phyloP scores from a whole-genome alignment of 768 basidiomycete species.

The Lactifluus piperatus region DNA sequence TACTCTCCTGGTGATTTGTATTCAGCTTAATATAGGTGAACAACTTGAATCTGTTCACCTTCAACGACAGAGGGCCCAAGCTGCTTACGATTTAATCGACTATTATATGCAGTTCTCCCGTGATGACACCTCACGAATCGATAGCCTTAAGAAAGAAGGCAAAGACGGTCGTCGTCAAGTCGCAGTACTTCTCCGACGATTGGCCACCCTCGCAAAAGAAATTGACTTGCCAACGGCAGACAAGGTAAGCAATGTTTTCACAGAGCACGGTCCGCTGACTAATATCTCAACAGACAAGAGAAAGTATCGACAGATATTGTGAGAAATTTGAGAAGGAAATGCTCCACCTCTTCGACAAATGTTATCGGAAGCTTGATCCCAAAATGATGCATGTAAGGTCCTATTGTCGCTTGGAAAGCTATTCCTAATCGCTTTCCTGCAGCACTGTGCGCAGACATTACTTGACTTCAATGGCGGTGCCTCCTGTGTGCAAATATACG shows the following conservation, averaged over 20 bases:
- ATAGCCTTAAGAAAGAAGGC: conserved; percentile 77
- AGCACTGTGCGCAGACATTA: conserved; percentile 97
- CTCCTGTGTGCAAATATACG: conserved; percentile 96
- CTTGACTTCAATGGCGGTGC: conserved; percentile 97
- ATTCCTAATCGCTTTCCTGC: neutral
- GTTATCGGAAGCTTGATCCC: conserved; percentile 94
- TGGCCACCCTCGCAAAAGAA: conserved; percentile 86
- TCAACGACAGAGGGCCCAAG: conserved; percentile 86
- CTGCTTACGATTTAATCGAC: conserved; percentile 87
- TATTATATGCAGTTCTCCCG: conserved; percentile 90
- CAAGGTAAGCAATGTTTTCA: conserved; percentile 41
- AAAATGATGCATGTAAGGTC: conserved; percentile 95
- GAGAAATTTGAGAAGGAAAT: conserved; percentile 99
- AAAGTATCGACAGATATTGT: conserved; percentile 93
- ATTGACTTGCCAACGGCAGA: conserved; percentile 82
- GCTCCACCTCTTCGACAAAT: conserved; percentile 89
- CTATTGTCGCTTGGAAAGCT: neutral
- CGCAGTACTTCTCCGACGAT: conserved; percentile 75
- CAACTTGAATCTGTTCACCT: conserved; percentile 92
- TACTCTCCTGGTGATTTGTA: conserved; percentile 3
- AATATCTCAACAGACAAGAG: conserved; percentile 56
- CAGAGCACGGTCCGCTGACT: neutral
- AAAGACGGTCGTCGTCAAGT: conserved; percentile 82
- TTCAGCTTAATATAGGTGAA: conserved; percentile 52
- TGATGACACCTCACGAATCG: conserved; percentile 67